phyloP scores from a whole-genome alignment of 2,329 filamentous ascomycete genomes.

The Penicillium freii region DNA sequence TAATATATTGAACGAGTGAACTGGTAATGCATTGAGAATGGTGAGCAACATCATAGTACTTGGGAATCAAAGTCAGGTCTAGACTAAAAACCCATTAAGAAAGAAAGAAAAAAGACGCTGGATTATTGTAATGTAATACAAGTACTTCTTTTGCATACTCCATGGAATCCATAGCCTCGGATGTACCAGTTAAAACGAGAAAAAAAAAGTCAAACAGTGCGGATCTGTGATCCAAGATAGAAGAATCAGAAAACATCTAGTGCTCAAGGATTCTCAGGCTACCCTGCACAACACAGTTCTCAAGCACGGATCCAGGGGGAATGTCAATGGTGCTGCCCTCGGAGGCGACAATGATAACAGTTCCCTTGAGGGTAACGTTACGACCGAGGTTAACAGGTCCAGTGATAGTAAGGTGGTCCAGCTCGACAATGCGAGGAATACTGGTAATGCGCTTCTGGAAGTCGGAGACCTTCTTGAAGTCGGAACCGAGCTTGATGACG shows the following conservation, averaged over 20 bases:
- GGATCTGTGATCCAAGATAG: background rate
- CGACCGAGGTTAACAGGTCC: slow-evolving; percentile 95
- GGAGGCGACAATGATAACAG: slow-evolving; percentile 97
- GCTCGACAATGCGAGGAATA: slow-evolving; percentile 52
- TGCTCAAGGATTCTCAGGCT: slow-evolving; percentile 75
- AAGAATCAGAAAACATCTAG: slow-evolving; percentile 40
- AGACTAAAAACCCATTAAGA: slow-evolving; percentile 12
- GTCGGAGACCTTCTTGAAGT: slow-evolving; percentile 99
- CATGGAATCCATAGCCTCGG: slow-evolving; percentile 25
- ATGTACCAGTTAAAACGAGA: slow-evolving; percentile 25
- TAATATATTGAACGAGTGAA: background rate
- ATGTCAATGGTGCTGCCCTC: slow-evolving; percentile 98
- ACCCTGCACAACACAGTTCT: slow-evolving; percentile 98
- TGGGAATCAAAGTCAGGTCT: slow-evolving; percentile 15
- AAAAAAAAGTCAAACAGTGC: slow-evolving; percentile 4
- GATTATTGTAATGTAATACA: slow-evolving; percentile 32
- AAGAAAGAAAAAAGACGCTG: slow-evolving; percentile 23
- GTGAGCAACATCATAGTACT: slow-evolving; percentile 15
- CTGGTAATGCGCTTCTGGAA: slow-evolving; percentile 53
- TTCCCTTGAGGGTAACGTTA: slow-evolving; percentile 91
- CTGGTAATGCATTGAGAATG: slow-evolving; percentile 17
- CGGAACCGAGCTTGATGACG: slow-evolving; percentile 95
- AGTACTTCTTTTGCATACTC: slow-evolving; percentile 29
- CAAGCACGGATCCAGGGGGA: slow-evolving; percentile 90
- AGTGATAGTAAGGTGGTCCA: slow-evolving; percentile 86